phyloP scores from a whole-genome alignment of 2,329 filamentous ascomycete genomes.

The Xylaria arbuscula region DNA sequence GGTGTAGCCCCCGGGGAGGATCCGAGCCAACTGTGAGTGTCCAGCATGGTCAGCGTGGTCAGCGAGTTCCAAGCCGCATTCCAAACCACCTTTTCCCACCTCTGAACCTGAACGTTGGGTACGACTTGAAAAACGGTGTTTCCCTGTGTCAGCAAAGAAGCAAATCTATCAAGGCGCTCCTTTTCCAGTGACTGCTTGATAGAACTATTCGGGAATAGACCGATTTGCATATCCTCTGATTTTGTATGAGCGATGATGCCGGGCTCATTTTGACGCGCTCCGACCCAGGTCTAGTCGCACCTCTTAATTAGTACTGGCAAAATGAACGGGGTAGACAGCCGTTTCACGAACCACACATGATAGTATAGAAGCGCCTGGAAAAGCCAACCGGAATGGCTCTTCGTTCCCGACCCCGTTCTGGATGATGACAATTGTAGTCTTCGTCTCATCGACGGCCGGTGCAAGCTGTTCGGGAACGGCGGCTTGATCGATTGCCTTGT shows the following conservation, averaged over 20 bases:
- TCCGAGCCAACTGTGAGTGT: slow-evolving; percentile 63
- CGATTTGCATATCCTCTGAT: slow-evolving; percentile 66
- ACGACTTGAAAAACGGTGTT: slow-evolving; percentile 60
- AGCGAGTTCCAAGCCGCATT: slow-evolving; percentile 72
- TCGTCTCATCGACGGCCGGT: slow-evolving; percentile 52
- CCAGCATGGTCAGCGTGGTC: slow-evolving; percentile 65
- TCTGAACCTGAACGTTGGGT: slow-evolving; percentile 65
- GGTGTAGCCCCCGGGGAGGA: slow-evolving; percentile 59
- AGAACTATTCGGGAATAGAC: slow-evolving; percentile 58
- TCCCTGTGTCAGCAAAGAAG: slow-evolving; percentile 54
- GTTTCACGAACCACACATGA: slow-evolving; percentile 62
- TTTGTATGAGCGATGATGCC: slow-evolving; percentile 62
- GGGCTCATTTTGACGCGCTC: slow-evolving; percentile 61
- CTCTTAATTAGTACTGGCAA: background rate
- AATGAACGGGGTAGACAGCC: background rate
- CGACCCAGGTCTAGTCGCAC: slow-evolving; percentile 60
- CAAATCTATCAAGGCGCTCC: slow-evolving; percentile 55
- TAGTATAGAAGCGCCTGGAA: slow-evolving; percentile 64
- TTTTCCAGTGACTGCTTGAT: slow-evolving; percentile 50
- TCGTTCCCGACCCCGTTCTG: slow-evolving; percentile 73
- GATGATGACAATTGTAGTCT: slow-evolving; percentile 67
- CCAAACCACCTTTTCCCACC: slow-evolving; percentile 70
- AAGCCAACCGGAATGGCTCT: slow-evolving; percentile 61
- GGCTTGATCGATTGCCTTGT: slow-evolving; percentile 62
- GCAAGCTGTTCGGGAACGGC: slow-evolving; percentile 51